Conservation (phyloP, 352 stramenopile genomes). For the Phytophthora rubi region DNA sequence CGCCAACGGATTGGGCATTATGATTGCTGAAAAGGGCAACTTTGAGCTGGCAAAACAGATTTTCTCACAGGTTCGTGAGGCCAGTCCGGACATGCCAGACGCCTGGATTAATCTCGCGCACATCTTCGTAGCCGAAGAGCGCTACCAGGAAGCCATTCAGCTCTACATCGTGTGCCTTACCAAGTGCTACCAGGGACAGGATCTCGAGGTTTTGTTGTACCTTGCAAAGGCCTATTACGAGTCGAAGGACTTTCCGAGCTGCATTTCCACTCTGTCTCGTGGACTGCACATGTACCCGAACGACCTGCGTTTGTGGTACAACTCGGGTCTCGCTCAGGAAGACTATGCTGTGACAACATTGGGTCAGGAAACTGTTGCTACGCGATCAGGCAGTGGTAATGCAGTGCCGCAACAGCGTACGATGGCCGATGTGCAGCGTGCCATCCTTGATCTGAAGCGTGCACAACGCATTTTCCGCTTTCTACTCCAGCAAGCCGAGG, state of each 20-base stretch:
- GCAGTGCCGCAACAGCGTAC: conserved; percentile 66
- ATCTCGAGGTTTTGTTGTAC: conserved; percentile 84
- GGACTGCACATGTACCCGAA: conserved; percentile 81
- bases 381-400: conserved; percentile 45
- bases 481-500: conserved; percentile 73
- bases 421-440: conserved; percentile 89
- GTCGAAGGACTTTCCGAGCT: conserved; percentile 89
- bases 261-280: conserved; percentile 82
- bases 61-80: conserved; percentile 96
- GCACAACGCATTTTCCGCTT: conserved; percentile 87
- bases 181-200: conserved; percentile 91
- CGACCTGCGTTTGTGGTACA: conserved; percentile 88
- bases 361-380: conserved; percentile 65
- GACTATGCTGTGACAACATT: conserved; percentile 88
- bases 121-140: conserved; percentile 96
- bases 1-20: conserved; percentile 97
- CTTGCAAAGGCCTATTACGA: conserved; percentile 91
- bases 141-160: conserved; percentile 95
- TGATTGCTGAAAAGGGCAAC: conserved; percentile 98
- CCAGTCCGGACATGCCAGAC: conserved; percentile 95
- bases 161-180: conserved; percentile 94
- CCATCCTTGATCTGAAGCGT: conserved; percentile 85
- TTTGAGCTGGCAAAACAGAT: conserved; percentile 96
- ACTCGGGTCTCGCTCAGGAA: conserved; percentile 86
- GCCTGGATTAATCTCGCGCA: conserved; percentile 97